Evolutionary conservation across 768 basidiomycete species (phyloP).

Genomic region (Cyclocybe aegerita): DNA sequence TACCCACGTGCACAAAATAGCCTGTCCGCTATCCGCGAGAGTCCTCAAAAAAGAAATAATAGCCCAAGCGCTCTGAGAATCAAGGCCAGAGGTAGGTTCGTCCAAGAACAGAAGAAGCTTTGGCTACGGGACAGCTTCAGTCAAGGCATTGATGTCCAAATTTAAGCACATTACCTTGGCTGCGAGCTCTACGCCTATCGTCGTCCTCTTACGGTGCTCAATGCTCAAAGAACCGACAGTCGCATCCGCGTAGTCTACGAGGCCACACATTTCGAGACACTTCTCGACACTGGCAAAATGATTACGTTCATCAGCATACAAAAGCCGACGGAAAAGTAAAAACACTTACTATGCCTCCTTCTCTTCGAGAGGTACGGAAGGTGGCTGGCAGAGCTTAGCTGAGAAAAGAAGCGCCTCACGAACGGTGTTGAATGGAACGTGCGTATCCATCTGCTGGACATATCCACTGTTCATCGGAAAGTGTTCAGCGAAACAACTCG

Average conservation of each 20-base stretch:
- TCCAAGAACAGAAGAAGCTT: slow-evolving; percentile 84
- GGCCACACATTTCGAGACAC: slow-evolving; percentile 63
- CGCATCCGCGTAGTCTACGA: slow-evolving; percentile 62
- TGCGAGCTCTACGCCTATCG: slow-evolving; percentile 86
- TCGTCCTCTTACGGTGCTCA: slow-evolving; percentile 79
- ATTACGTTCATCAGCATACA: not conserved
- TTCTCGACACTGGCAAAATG: slow-evolving; percentile 35
- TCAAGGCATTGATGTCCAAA: not conserved
- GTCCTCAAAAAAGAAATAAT: slow-evolving; percentile 75
- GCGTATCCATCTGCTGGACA: slow-evolving; percentile 84
- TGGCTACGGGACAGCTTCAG: slow-evolving; percentile 44
- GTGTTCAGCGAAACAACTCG: not conserved
- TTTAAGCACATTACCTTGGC: slow-evolving; percentile 57
- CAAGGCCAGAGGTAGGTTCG: slow-evolving; percentile 87
- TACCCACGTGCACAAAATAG: slow-evolving; percentile 82
- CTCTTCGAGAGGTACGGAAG: slow-evolving; percentile 61
- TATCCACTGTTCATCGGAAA: slow-evolving; percentile 50
- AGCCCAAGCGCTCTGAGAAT: slow-evolving; percentile 86
- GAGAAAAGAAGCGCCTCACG: slow-evolving; percentile 83
- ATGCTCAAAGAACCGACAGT: slow-evolving; percentile 64
- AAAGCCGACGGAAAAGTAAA: slow-evolving; percentile 25
- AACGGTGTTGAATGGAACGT: slow-evolving; percentile 73
- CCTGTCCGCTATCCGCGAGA: slow-evolving; percentile 80
- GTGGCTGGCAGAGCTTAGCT: slow-evolving; percentile 76
- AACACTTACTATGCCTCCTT: slow-evolving; percentile 75